phyloP scores from a whole-genome alignment of 2,329 filamentous ascomycete genomes.

The Colletotrichum graminicola region DNA sequence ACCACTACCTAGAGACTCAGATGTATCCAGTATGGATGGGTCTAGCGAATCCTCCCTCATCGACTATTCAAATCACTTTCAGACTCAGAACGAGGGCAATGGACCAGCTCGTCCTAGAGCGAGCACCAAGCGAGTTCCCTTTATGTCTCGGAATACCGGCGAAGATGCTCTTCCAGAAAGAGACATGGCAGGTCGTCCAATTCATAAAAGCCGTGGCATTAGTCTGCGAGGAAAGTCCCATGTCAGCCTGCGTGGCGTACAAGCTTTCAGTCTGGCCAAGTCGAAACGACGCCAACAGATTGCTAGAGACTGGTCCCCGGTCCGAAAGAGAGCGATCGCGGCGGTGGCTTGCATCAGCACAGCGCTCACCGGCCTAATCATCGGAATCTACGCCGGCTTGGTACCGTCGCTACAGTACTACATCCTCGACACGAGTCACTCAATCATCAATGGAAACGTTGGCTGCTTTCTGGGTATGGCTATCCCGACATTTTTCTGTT shows the following conservation, averaged over 20 bases:
- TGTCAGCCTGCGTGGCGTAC: constrained; percentile 63
- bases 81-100: constrained; percentile 37
- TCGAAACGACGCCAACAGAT: constrained; percentile 73
- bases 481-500: constrained; percentile 76
- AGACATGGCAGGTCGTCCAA: constrained; percentile 45
- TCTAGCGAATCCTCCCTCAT: constrained; percentile 39
- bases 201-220: constrained; percentile 51
- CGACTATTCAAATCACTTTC: constrained; percentile 39
- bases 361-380: constrained; percentile 75
- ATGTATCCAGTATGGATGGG: constrained; percentile 35
- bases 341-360: constrained; percentile 79
- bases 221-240: constrained; percentile 65
- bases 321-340: constrained; percentile 77
- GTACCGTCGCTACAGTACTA: constrained; percentile 85
- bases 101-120: constrained; percentile 37
- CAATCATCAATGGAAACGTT: constrained; percentile 79
- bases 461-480: constrained; percentile 79
- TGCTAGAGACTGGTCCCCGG: constrained; percentile 77
- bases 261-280: constrained; percentile 64
- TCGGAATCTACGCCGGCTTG: constrained; percentile 83
- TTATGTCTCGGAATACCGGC: constrained; percentile 31
- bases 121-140: constrained; percentile 29
- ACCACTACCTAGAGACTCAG: constrained; percentile 10
- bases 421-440: constrained; percentile 76
- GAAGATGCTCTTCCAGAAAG: constrained; percentile 46